phyloP scores from a whole-genome alignment of 768 basidiomycete genomes.

The Tricholoma bakamatsutake region DNA sequence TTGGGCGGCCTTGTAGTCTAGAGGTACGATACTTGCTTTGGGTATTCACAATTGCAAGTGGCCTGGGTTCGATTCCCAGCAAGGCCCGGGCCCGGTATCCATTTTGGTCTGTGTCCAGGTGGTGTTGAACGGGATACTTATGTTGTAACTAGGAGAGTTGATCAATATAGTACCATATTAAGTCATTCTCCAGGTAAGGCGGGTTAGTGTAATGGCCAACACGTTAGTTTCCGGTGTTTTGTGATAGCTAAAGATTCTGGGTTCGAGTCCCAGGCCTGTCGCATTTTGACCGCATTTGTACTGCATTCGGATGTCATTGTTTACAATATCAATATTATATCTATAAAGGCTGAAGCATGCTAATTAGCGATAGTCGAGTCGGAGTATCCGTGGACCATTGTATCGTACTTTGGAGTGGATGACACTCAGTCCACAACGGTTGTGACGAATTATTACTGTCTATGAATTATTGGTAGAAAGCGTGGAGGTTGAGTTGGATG shows the following conservation, averaged over 20 bases:
- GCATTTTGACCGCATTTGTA: conserved; percentile 3
- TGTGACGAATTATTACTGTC: no score
- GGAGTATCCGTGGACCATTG: no score
- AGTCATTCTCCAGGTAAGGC: not conserved
- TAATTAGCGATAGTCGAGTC: no score
- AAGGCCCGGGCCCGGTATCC: conserved; percentile 24
- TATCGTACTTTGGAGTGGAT: no score
- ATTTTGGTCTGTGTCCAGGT: no score
- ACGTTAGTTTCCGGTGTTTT: conserved; percentile 16
- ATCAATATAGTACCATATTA: not conserved
- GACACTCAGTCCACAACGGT: no score
- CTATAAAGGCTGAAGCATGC: no score
- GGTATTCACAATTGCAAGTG: conserved; percentile 34
- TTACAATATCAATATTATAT: no score
- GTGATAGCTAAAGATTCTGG: conserved; percentile 22
- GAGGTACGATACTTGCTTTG: conserved; percentile 51
- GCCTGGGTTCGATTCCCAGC: conserved; percentile 48
- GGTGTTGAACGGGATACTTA: no score
- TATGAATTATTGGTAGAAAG: no score
- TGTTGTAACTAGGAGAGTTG: not conserved
- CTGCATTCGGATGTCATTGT: no score
- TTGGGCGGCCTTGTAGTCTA: conserved; percentile 24
- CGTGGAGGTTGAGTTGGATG: not conserved
- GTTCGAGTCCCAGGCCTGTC: conserved; percentile 28
- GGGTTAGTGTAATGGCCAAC: conserved; percentile 21